Base-by-base conservation (phyloP, 78 protist genomes). In the Dictyostelium capitatum region DNA sequence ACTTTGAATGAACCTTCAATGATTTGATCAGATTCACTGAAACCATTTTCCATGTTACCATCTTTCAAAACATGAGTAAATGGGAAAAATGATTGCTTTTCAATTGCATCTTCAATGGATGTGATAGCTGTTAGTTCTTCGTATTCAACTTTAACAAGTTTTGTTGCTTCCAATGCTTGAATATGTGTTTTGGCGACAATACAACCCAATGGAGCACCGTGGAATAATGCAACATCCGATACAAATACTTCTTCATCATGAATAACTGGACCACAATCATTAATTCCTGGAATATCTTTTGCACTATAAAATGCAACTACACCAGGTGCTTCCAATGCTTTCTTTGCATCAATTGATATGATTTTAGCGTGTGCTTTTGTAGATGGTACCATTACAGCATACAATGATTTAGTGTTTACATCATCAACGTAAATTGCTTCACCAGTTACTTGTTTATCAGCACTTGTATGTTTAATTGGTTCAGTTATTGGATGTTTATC, bases 61-160 rank as follows among this genome's bases (percentile, higher is more conserved):
- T 90, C 25, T 23, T n/a, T 48, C 7, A 98, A 37, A 4, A 28
- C 15, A 25, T 43, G 91, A 32, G 64, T 7, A 65, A 15, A 23
- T 79, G 43, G 25, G 82, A 53, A 14, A 81, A 53, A 89, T 10
- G 89, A 82, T 51, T 80, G 57, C 62, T 70, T 43, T 23, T 41
- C 95, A 43, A 97, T 85, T 54, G 99, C 99, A 25, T 96, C 98
- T 28, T 96, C 98, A 72, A 98, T 92, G 19, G 96, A 62, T 12
- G 93, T 2, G n/a, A 98, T n/a, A 0, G 96, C 80, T 6, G 85
- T 56, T n/a, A 85, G 56, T 1, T 80, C 97, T 28, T 82, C 97
- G 83, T 97, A 98, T 85, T 90, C 96, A 23, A 99, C 95, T 28
- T 10, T 3, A 25, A 97, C 98, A 47, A 17, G 1, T 50, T 64